Conservation (phyloP, 441 rosid genomes). For the Raphanus hybrid region DNA sequence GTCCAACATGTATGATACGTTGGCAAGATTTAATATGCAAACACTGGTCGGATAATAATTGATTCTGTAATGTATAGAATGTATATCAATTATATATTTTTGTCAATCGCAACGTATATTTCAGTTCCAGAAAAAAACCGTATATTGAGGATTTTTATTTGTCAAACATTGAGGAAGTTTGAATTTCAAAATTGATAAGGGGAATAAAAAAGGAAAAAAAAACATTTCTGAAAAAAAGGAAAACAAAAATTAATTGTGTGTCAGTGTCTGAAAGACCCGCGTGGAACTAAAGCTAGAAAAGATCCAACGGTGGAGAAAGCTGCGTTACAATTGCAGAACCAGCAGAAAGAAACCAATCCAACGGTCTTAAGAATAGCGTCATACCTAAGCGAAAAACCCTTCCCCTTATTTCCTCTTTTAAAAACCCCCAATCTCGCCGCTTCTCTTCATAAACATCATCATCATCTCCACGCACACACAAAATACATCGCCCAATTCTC, state of each 20-base stretch:
- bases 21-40: too few species aligned
- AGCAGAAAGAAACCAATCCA: conserved; percentile 34
- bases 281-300: conserved; percentile 33
- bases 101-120: too few species aligned
- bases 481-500: neutral
- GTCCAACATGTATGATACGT: too few species aligned
- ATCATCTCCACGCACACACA: neutral
- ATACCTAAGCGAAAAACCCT: conserved; percentile 53
- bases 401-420: neutral
- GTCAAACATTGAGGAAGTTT: neutral
- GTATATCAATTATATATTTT: too few species aligned
- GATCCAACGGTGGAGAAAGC: conserved; percentile 46
- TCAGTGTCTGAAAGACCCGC: conserved; percentile 3
- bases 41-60: too few species aligned
- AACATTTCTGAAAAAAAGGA: neutral
- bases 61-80: too few species aligned
- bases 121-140: neutral
- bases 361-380: conserved; percentile 57
- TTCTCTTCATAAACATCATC: neutral
- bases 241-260: neutral
- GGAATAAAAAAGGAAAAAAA: too few species aligned
- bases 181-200: neutral
- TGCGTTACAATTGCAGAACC: conserved; percentile 13
- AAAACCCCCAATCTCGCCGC: conserved; percentile 29
- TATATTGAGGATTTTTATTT: neutral